phyloP scores from a whole-genome alignment of 306 rosid species.

The Sindora glabra region DNA sequence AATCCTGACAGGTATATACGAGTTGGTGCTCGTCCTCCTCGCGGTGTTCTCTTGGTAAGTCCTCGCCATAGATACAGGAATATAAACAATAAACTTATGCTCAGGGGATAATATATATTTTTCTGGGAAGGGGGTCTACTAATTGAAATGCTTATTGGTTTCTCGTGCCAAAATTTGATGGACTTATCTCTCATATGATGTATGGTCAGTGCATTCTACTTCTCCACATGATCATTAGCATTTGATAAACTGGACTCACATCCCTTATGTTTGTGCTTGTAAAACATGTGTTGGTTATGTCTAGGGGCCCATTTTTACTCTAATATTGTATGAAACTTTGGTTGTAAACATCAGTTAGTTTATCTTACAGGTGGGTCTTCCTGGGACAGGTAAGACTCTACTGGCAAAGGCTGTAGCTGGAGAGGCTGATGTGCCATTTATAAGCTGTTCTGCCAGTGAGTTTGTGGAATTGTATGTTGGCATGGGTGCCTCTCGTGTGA shows the following conservation, averaged over 20 bases:
- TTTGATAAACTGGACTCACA: not conserved
- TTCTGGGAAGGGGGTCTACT: constrained; percentile 3
- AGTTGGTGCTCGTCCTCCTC: constrained; percentile 99
- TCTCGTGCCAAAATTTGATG: too few species aligned
- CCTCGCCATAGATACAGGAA: constrained; percentile 10
- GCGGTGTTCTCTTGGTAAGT: constrained; percentile 98
- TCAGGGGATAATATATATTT: not conserved
- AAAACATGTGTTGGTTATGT: not conserved
- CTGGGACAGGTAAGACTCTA: constrained; percentile 99
- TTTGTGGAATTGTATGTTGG: constrained; percentile 98
- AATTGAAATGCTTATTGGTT: not conserved
- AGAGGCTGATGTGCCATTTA: constrained; percentile 97
- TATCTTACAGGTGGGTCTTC: constrained; percentile 92
- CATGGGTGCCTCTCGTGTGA: constrained; percentile 99
- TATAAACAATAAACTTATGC: not conserved
- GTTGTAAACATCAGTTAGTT: constrained; percentile 16
- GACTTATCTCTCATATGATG: not conserved
- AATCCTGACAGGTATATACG: constrained; percentile 83
- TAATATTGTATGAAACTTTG: constrained; percentile 1
- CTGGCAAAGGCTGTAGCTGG: constrained; percentile 99
- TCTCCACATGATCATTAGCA: not conserved
- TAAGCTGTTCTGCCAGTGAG: constrained; percentile 98
- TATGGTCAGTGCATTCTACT: not conserved
- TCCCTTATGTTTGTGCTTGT: not conserved
- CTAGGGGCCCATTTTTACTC: not conserved